These are phyloP conservation scores for Sporothrix curviconia DNA, from an alignment of 2,329 filamentous ascomycete species.

Conservation along the genomic window DNA sequence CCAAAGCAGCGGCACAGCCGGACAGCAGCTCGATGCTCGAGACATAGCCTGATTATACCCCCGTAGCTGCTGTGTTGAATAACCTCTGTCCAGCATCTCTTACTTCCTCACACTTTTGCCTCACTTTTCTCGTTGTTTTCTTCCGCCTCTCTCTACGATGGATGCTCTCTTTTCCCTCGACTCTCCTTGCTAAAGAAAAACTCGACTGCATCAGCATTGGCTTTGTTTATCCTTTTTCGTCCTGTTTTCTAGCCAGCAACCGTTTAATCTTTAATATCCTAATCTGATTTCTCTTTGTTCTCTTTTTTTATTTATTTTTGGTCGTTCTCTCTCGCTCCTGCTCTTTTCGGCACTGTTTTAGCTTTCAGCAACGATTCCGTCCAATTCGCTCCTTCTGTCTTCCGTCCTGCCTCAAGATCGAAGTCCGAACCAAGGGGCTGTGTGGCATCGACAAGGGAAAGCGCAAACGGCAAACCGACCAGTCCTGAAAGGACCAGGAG, in stretches of 20 bases:
- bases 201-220: too few relatives aligned
- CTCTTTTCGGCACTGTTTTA: too few relatives aligned
- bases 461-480: background rate
- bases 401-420: too few relatives aligned
- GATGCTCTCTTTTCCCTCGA: background rate
- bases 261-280: background rate
- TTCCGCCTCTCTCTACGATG: background rate
- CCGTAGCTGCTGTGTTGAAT: background rate
- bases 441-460: too few relatives aligned
- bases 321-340: background rate
- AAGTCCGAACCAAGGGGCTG: too few relatives aligned
- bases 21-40: background rate
- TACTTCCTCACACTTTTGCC: background rate
- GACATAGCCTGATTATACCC: constrained; percentile 5
- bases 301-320: background rate
- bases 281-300: background rate
- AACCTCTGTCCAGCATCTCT: background rate
- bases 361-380: background rate
- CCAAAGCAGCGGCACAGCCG: too few relatives aligned
- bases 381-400: background rate
- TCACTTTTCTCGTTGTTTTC: too few relatives aligned
- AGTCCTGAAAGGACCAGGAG: background rate
- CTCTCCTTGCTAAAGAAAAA: background rate
- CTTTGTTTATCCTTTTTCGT: too few relatives aligned
- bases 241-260: constrained; percentile 1